Evolutionary conservation across 2,329 filamentous ascomycete species (phyloP).

Genomic region (Cephalotrichum gorgonifer): DNA sequence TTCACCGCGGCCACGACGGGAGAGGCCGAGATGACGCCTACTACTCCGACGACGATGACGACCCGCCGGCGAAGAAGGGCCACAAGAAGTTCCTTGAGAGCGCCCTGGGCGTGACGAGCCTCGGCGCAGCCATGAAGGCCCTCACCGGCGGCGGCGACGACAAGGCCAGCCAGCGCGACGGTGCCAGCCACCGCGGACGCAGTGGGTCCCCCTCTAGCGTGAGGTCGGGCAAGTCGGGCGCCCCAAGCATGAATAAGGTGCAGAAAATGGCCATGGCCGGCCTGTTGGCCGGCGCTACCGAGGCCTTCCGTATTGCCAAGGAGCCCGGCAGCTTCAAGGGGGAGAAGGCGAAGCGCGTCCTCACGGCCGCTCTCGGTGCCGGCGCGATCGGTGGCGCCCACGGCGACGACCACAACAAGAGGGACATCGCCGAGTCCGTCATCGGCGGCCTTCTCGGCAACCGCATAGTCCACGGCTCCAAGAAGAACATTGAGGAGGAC

Average conservation of each 20-base stretch:
- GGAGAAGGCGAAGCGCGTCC: constrained; percentile 81
- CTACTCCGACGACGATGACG: constrained; percentile 47
- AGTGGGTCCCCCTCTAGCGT: constrained; percentile 16
- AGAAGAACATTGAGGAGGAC: constrained; percentile 54
- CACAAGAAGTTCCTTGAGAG: constrained; percentile 56
- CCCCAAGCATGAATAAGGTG: constrained; percentile 52
- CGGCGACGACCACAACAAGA: constrained; percentile 64
- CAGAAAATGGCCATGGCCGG: constrained; percentile 88
- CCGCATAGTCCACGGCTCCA: constrained; percentile 72
- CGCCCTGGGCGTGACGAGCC: constrained; percentile 49
- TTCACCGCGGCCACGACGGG: constrained; percentile 44
- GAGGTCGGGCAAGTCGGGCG: constrained; percentile 27
- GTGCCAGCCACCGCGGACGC: constrained; percentile 26
- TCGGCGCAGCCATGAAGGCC: constrained; percentile 51
- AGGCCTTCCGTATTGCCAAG: constrained; percentile 84
- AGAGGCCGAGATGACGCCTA: constrained; percentile 41
- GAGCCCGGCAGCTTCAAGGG: constrained; percentile 84
- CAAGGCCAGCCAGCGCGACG: constrained; percentile 20
- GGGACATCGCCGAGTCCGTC: constrained; percentile 76
- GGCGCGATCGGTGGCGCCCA: constrained; percentile 76
- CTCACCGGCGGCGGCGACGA: constrained; percentile 42
- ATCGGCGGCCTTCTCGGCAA: constrained; percentile 82
- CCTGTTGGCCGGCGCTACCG: constrained; percentile 77
- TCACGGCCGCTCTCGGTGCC: constrained; percentile 78
- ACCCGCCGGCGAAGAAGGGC: constrained; percentile 45